Percentiles rank a stretch among this genome's conserved stretches.
phyloP scores from a whole-genome alignment of 2,329 filamentous ascomycete species.

The Dothistroma pini region DNA sequence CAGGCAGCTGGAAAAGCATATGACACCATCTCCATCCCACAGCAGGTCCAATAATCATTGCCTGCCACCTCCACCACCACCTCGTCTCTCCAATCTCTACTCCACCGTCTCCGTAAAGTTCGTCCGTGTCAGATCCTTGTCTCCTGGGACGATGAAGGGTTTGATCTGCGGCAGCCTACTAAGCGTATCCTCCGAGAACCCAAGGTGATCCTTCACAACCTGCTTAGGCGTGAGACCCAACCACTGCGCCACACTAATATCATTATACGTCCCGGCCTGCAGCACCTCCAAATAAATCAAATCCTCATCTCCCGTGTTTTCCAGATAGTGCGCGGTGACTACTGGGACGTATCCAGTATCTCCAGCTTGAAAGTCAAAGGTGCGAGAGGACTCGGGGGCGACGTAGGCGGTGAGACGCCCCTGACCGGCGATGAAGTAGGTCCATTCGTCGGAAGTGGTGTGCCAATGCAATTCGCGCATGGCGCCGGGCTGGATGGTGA shows the following conservation, averaged over 20 bases:
- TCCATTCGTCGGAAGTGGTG: constrained; percentile 58
- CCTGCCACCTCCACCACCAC: too few relatives aligned
- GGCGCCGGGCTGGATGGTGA: constrained; percentile 58
- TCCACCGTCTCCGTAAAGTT: constrained; percentile 32
- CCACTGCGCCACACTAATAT: constrained; percentile 58
- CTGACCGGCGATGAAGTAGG: constrained; percentile 56
- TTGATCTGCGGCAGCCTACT: constrained; percentile 38
- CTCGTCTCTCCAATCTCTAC: not conserved
- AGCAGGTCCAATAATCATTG: too few relatives aligned
- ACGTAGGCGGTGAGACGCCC: constrained; percentile 56
- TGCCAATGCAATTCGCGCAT: constrained; percentile 66
- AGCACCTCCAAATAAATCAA: constrained; percentile 59
- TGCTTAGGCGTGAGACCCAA: constrained; percentile 48
- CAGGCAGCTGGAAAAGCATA: too few relatives aligned
- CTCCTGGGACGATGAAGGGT: constrained; percentile 39
- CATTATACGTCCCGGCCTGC: constrained; percentile 50
- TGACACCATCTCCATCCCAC: too few relatives aligned
- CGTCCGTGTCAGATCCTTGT: constrained; percentile 36
- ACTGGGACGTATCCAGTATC: constrained; percentile 59
- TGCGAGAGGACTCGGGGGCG: constrained; percentile 50
- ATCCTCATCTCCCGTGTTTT: constrained; percentile 58
- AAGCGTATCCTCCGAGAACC: constrained; percentile 31
- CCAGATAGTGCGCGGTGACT: constrained; percentile 56
- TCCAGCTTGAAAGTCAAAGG: constrained; percentile 58
- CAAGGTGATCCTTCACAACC: constrained; percentile 36